These are phyloP conservation scores for Mycena alexandri DNA, from an alignment of 768 basidiomycete species.

Conservation along the genomic window DNA sequence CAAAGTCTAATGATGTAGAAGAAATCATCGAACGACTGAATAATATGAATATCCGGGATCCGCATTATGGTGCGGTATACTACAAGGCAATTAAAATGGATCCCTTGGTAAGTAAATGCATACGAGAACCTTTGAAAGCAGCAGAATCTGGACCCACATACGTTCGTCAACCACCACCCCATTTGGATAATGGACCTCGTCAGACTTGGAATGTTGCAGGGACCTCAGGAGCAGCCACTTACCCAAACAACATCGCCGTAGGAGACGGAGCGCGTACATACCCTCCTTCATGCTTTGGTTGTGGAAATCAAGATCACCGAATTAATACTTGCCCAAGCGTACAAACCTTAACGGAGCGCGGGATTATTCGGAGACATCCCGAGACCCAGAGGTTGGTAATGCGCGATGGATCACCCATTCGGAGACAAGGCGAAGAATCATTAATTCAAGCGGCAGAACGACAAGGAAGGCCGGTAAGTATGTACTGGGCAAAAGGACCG, in stretches of 20 bases:
- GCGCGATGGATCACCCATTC: background rate
- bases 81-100: no score
- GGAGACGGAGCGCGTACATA: background rate
- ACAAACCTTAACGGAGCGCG: background rate
- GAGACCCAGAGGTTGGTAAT: background rate
- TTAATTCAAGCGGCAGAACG: background rate
- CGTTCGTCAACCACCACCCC: background rate
- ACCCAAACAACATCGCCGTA: background rate
- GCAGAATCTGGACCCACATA: background rate
- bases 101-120: background rate
- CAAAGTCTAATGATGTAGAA: background rate
- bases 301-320: background rate
- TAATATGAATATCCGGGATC: slow-evolving; percentile 9
- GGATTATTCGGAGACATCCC: background rate
- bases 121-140: background rate
- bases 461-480: background rate
- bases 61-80: slow-evolving; percentile 13
- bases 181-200: background rate
- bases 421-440: background rate
- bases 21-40: slow-evolving; percentile 8
- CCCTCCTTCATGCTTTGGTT: slow-evolving; percentile 2
- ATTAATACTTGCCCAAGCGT: background rate
- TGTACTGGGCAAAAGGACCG: background rate
- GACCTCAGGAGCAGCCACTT: background rate
- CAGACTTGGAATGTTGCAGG: slow-evolving; percentile 8